A percentile compares a stretch with the other conserved stretches of the same genome.
Evolutionary conservation across 1,139 yeast species (phyloP).

Genomic region (Blastobotrys raffinosifermentans): DNA sequence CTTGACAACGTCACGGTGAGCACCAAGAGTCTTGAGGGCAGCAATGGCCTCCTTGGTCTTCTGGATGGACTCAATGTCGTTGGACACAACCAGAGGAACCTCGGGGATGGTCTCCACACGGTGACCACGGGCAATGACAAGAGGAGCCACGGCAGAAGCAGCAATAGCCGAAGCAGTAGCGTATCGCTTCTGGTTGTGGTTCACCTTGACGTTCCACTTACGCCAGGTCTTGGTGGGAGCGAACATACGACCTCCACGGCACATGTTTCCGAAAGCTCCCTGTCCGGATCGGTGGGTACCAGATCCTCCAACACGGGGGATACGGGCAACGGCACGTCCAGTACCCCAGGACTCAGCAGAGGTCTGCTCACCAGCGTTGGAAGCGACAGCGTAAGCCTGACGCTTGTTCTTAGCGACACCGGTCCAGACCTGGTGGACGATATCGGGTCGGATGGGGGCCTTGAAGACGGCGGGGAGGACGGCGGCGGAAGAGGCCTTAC

Average conservation of each 20-base stretch:
- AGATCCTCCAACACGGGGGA: constrained; percentile 99
- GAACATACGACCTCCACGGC: constrained; percentile 99
- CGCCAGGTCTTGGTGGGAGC: constrained; percentile 99
- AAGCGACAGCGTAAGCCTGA: constrained; percentile 99
- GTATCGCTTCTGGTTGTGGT: constrained; percentile 99
- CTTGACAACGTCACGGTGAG: constrained; percentile 97
- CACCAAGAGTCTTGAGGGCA: constrained; percentile 96
- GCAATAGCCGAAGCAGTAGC: constrained; percentile 99
- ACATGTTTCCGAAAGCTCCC: constrained; percentile 99
- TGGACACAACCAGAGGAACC: constrained; percentile 95
- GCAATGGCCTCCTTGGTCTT: constrained; percentile 99
- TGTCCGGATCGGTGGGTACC: constrained; percentile 99
- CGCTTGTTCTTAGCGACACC: constrained; percentile 99
- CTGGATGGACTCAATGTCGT: constrained; percentile 85
- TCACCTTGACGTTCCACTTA: constrained; percentile 99
- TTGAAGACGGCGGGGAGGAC: constrained; percentile 97
- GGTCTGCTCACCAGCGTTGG: constrained; percentile 99
- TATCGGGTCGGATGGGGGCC: constrained; percentile 99
- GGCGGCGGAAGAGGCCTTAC: constrained; percentile 79
- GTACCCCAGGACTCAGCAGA: constrained; percentile 99
- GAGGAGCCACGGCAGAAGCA: constrained; percentile 97
- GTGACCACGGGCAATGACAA: constrained; percentile 99
- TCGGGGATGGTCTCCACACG: constrained; percentile 97
- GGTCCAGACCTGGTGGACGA: constrained; percentile 97
- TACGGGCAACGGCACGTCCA: constrained; percentile 99